Evolutionary conservation across 495 filamentous ascomycete genomes (phyloP).

Genomic region (Penicillium riverlandense): DNA sequence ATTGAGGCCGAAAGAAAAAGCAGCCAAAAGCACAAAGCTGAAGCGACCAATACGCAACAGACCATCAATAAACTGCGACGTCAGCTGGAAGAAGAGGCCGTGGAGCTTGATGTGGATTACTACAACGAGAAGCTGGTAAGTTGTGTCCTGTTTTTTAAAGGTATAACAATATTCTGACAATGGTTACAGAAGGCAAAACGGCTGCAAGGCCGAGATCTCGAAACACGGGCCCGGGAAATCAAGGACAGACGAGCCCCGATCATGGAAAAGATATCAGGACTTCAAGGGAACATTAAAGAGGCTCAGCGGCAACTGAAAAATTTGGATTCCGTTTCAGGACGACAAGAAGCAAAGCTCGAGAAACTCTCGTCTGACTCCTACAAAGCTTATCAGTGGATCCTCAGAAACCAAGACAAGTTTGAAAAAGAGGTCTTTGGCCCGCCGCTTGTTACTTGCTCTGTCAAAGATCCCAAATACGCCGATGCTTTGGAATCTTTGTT

Average conservation of each 20-base stretch:
- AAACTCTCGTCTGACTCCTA: slow-evolving; percentile 51
- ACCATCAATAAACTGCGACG: slow-evolving; percentile 38
- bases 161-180: slow-evolving; percentile 8
- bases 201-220: slow-evolving; percentile 23
- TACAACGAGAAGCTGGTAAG: slow-evolving; percentile 47
- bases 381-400: slow-evolving; percentile 73
- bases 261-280: slow-evolving; percentile 17
- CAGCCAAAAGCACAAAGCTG: slow-evolving; percentile 42
- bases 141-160: not conserved
- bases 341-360: slow-evolving; percentile 58
- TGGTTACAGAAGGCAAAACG: slow-evolving; percentile 28
- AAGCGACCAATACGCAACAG: slow-evolving; percentile 35
- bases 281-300: slow-evolving; percentile 19
- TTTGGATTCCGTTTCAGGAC: slow-evolving; percentile 71
- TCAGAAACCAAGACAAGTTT: slow-evolving; percentile 62
- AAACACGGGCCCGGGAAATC: slow-evolving; percentile 21
- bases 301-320: slow-evolving; percentile 44
- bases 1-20: slow-evolving; percentile 51
- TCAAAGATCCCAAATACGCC: slow-evolving; percentile 68
- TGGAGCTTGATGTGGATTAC: slow-evolving; percentile 44
- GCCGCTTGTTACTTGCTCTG: slow-evolving; percentile 70
- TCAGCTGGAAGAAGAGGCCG: slow-evolving; percentile 40
- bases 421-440: slow-evolving; percentile 81
- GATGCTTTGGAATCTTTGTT: slow-evolving; percentile 70
- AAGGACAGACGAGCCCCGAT: slow-evolving; percentile 18